Conservation (phyloP, 163 green algal species). For the Prototheca wickerhamii region DNA sequence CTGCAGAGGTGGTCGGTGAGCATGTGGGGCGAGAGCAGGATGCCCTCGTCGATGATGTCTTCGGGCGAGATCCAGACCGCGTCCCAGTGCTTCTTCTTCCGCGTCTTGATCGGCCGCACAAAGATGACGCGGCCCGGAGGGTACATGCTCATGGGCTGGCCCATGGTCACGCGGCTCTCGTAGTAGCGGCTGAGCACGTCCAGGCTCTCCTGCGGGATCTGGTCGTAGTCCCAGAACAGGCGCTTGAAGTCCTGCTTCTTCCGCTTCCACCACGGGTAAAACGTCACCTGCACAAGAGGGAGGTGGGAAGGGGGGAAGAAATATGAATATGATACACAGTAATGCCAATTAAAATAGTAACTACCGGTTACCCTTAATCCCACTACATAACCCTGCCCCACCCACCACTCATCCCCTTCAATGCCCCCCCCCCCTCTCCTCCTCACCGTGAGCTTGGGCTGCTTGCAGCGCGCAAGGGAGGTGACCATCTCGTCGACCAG, state of each 20-base stretch:
- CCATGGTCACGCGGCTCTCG: constrained; percentile 14
- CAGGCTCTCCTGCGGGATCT: constrained; percentile 10
- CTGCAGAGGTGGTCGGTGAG: constrained; percentile 21
- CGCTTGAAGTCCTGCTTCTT: constrained; percentile 2
- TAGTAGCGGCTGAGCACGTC: constrained; percentile 21
- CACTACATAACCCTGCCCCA: no score
- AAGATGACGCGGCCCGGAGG: constrained; percentile 42
- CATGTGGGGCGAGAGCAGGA: constrained; percentile 21
- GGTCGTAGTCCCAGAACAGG: constrained; percentile 24
- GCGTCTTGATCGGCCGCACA: constrained; percentile 42
- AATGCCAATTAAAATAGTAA: neutral
- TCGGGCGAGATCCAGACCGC: constrained; percentile 23
- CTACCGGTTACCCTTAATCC: no score
- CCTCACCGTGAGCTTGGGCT: constrained; percentile 21
- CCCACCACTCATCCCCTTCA: no score
- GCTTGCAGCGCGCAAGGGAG: constrained; percentile 27
- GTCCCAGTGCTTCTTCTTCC: constrained; percentile 16
- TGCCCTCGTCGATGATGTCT: constrained; percentile 32
- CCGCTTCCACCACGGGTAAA: constrained; percentile 18
- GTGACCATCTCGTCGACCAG: constrained; percentile 50
- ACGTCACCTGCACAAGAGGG: constrained; percentile 25
- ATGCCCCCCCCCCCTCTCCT: neutral
- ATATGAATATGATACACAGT: no score
- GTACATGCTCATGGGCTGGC: constrained; percentile 33
- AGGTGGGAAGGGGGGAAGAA: no score